Base-by-base conservation (phyloP, 208 protist species). In the Herpetomonas muscarum region DNA sequence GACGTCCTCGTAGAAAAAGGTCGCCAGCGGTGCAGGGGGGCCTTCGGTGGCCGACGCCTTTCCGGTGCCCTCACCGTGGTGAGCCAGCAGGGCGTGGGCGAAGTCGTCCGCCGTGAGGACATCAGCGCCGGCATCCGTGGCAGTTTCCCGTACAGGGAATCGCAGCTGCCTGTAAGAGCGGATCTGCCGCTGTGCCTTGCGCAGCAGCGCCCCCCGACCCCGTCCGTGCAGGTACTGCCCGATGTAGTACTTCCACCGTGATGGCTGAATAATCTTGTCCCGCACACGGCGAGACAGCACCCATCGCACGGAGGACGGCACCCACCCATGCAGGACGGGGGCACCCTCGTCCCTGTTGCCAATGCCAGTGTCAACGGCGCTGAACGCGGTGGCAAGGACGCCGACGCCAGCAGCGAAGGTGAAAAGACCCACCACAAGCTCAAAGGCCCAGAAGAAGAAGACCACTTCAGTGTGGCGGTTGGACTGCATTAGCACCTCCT, bases 401-500 rank as follows among this genome's bases (percentile, higher is more conserved):
- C 54, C 69, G 1, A 67, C 54, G 12, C 55, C 47, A 30, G 70
- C 45, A 48, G 56, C 62, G 12, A 81, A 19, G 34, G 71, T 12
- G 10, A 30, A 15, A 5, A 76, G 53, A 12, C 37, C 30, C 12
- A 24, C 61, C 31, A 80, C 2, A 22, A 81, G 58, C n/a, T 61
- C n/a, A 32, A 58, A 70, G 6, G 68, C 57, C 17, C 61, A 65
- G 12, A 83, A 45, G n/a, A 68, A 24, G 48, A 78, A 78, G 12
- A 63, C 58, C 25, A 57, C 41, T 28, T 21, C 55, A 17, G 48
- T 15, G 4, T 31, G 44, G 22, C 64, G 52, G 19, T 37, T 29
- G 30, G 26, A 28, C 9, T 63, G 37, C 15, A 44, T 34, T 5
- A 52, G 36, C 32, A 87, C 13, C 6, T 44, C 51, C 34, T 61